phyloP scores from a whole-genome alignment of 371 early-diverging fungal genomes.

The Mortierella sp. region DNA sequence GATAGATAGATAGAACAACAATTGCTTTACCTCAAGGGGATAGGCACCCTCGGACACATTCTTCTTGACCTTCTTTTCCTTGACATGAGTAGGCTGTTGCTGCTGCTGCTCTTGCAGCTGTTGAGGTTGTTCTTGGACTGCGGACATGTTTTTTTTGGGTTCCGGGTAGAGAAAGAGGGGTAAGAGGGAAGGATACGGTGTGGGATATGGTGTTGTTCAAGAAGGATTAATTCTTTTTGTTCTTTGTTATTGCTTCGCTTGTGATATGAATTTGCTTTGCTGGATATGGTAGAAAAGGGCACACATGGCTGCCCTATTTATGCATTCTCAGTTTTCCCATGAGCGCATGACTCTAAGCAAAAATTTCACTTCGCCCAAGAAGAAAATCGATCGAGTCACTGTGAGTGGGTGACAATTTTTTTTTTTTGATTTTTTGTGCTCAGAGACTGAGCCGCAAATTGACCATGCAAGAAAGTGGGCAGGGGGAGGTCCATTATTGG shows the following conservation, averaged over 20 bases:
- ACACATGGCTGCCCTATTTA: background rate
- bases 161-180: background rate
- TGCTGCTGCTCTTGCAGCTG: constrained; percentile 10
- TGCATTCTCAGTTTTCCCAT: background rate
- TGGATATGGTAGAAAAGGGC: background rate
- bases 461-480: background rate
- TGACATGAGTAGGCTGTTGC: constrained; percentile 17
- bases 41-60: constrained; percentile 56
- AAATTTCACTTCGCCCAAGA: constrained; percentile 4
- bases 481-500: too few species aligned
- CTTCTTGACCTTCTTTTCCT: constrained; percentile 60
- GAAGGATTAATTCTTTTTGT: background rate
- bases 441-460: too few species aligned
- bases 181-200: too few species aligned
- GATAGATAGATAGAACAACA: too few species aligned
- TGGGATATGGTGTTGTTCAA: too few species aligned
- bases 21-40: constrained; percentile 66
- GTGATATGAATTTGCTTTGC: too few species aligned
- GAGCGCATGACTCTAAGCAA: too few species aligned
- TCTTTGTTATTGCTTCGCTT: too few species aligned
- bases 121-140: background rate
- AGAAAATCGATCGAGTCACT: background rate
- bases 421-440: too few species aligned
- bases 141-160: background rate
- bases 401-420: constrained; percentile 4